phyloP scores from a whole-genome alignment of 2,329 filamentous ascomycete species.

The Stachybotrys echinatus region DNA sequence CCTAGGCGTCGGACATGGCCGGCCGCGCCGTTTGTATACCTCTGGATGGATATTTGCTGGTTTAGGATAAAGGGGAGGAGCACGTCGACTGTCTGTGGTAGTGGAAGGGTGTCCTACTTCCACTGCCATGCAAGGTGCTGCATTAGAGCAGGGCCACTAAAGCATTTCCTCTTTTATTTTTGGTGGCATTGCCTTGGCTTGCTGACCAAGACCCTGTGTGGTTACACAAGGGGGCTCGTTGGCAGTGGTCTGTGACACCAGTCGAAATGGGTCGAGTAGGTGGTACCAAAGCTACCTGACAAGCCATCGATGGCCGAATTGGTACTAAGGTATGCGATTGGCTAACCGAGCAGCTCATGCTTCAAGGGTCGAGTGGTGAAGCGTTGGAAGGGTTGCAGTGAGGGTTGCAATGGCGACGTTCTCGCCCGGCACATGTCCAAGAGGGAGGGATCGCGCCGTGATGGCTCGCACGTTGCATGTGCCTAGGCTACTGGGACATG shows the following conservation, averaged over 20 bases:
- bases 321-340: too few species aligned
- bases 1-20: not conserved
- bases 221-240: not conserved
- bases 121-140: not conserved
- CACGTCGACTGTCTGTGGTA: not conserved
- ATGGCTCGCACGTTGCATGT: too few species aligned
- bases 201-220: not conserved
- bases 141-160: not conserved
- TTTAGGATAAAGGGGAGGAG: not conserved
- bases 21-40: not conserved
- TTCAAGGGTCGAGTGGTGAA: too few species aligned
- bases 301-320: not conserved
- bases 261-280: not conserved
- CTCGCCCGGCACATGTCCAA: too few species aligned
- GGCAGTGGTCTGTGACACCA: not conserved
- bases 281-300: not conserved
- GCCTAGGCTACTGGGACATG: too few species aligned
- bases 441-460: too few species aligned
- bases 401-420: too few species aligned
- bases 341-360: too few species aligned
- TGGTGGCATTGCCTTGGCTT: not conserved
- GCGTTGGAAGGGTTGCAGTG: too few species aligned
- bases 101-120: not conserved
- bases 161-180: not conserved
- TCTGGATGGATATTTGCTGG: not conserved